Evolutionary conservation across 164 flowering plant species (phyloP), one percentile per base, ranked within the genome.

Genomic region (Aristolochia contorta): DNA sequence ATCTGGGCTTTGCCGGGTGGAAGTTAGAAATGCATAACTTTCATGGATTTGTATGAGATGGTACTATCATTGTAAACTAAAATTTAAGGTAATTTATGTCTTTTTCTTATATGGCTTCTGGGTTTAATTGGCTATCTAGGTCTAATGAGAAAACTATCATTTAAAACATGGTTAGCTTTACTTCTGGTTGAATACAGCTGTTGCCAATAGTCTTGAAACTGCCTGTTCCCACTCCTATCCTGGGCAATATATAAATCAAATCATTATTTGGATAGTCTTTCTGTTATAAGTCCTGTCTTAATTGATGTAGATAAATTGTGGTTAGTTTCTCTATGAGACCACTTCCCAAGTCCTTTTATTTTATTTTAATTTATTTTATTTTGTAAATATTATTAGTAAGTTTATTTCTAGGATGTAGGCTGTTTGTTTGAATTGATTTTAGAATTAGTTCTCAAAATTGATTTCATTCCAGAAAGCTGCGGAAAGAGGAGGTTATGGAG

Each of bases 401-500:
- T 20, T n/a, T 49, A 16, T 16, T 49, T 16, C 0, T n/a, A n/a
- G 19, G 20, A 2, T 2, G 19, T 13, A 54, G 32, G 25, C 20
- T 8, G 27, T 1, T 2, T 25, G 5, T 16, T 24, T 12, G 1
- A 49, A 12, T 20, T n/a, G 30, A 8, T 50, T 19, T 30, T 47
- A 2, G 4, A 18, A 14, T 21, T 20, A 18, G 16, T 24, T 60
- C 14, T 47, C 5, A 25, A 23, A 27, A 24, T 19, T 51, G 24
- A 48, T 50, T 2, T 54, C 16, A 6, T 63, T 48, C 58, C 82
- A 90, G 96, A 79, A 80, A 86, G 97, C 96, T 61, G 81, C 96
- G 30, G 82, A 86, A 75, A 82, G 97, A 73, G 91, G 96, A 60
- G 91, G 88, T 12, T 88, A 91, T 73, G 96, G 97, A 50, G 85